phyloP scores from a whole-genome alignment of 2,329 filamentous ascomycete genomes.

The Aschersonia sp. region DNA sequence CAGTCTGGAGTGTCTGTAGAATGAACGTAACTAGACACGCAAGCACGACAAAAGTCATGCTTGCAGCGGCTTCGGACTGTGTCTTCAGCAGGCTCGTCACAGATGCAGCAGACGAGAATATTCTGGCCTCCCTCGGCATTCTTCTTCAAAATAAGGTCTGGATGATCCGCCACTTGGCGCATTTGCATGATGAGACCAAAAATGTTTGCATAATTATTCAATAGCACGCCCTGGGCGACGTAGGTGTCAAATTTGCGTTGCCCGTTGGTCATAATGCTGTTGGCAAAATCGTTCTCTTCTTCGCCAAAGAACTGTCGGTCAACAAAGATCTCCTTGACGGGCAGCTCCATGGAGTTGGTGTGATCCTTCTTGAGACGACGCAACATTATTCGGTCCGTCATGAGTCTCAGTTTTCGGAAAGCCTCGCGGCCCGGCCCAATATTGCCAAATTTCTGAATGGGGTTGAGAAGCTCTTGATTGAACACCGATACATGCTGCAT shows the following conservation, averaged over 20 bases:
- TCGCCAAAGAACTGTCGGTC: slow-evolving; percentile 95
- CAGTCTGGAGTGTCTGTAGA: slow-evolving; percentile 70
- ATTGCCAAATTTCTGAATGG: slow-evolving; percentile 52
- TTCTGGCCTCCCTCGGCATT: slow-evolving; percentile 78
- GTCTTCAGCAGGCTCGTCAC: slow-evolving; percentile 91
- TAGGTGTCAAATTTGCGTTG: slow-evolving; percentile 89
- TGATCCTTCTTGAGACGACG: slow-evolving; percentile 89
- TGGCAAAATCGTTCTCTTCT: slow-evolving; percentile 88
- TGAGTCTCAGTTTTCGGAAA: slow-evolving; percentile 67
- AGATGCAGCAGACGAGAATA: slow-evolving; percentile 82
- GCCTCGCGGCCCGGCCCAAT: slow-evolving; percentile 49
- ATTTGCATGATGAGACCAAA: slow-evolving; percentile 99
- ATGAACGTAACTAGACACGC: slow-evolving; percentile 42
- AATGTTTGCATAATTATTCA: slow-evolving; percentile 98
- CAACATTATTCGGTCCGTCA: slow-evolving; percentile 91
- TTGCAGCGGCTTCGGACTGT: slow-evolving; percentile 83
- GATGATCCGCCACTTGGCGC: slow-evolving; percentile 94
- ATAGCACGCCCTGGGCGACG: slow-evolving; percentile 80
- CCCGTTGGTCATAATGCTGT: slow-evolving; percentile 88
- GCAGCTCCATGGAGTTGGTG: slow-evolving; percentile 88
- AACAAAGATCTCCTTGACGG: slow-evolving; percentile 83
- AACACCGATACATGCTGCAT: slow-evolving; percentile 48
- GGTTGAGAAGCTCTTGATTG: slow-evolving; percentile 89
- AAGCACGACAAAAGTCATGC: slow-evolving; percentile 50
- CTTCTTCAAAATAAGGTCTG: slow-evolving; percentile 86